Evolutionary conservation across 768 basidiomycete species (phyloP).

Genomic region (Podaxis sp.): DNA sequence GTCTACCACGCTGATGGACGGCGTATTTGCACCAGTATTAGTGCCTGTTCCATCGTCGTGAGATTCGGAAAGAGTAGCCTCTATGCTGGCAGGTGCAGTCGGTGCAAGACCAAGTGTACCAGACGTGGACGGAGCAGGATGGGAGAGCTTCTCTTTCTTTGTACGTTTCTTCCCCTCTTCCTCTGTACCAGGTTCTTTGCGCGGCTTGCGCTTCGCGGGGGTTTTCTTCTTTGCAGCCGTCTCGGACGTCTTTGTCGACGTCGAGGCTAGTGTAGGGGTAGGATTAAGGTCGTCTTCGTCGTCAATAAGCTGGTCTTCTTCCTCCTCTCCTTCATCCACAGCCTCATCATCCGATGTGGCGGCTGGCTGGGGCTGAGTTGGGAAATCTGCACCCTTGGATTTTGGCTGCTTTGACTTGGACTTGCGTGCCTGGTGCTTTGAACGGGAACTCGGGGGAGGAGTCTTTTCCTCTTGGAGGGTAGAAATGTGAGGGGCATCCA

Average conservation of each 20-base stretch:
- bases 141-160: slow-evolving; percentile 37
- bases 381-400: slow-evolving; percentile 19
- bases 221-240: slow-evolving; percentile 48
- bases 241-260: slow-evolving; percentile 27
- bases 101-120: slow-evolving; percentile 37
- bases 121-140: slow-evolving; percentile 20
- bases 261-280: slow-evolving; percentile 27
- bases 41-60: slow-evolving; percentile 31
- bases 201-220: slow-evolving; percentile 48
- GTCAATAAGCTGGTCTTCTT: slow-evolving; percentile 81
- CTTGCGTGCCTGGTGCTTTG: slow-evolving; percentile 3
- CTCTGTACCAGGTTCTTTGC: slow-evolving; percentile 48
- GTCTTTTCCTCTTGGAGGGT: slow-evolving; percentile 70
- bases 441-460: slow-evolving; percentile 48
- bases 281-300: slow-evolving; percentile 38
- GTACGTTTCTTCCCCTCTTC: slow-evolving; percentile 46
- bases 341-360: slow-evolving; percentile 25
- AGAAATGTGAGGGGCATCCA: slow-evolving; percentile 84
- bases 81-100: slow-evolving; percentile 37
- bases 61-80: slow-evolving; percentile 37
- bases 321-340: slow-evolving; percentile 64
- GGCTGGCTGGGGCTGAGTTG: slow-evolving; percentile 19
- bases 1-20: slow-evolving; percentile 20
- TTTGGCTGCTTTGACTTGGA: slow-evolving; percentile 24
- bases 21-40: slow-evolving; percentile 21